Evolutionary conservation across 1,284 basidiomycete species (phyloP), one percentile per base, ranked within the genome.

Genomic region (Heterobasidion occidentale): DNA sequence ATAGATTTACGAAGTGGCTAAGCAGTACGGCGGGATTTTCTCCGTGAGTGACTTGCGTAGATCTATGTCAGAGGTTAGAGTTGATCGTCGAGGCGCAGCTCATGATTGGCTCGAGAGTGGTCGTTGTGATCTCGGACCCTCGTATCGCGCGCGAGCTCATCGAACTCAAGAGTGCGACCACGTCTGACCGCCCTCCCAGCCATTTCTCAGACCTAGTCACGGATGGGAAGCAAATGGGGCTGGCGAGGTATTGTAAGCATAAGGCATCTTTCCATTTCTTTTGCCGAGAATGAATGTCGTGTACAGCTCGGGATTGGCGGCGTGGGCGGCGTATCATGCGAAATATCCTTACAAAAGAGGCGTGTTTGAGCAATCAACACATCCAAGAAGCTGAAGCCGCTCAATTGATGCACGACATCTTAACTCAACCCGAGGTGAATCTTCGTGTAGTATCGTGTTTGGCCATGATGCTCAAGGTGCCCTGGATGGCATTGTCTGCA

Each of bases 391-490:
- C 69, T 1, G 73, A 74, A 60, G 59, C 67, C 11, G 60, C 62
- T 5, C 73, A 74, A 53, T 61, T 73, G 11, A 60, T 72, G 63
- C 63, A 67, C 51, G 70, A 71, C 47, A 36, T 69, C 6, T 52
- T 71, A 46, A 61, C 63, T 9, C 59, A 63, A 33, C 70, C 71
- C 7, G 61, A 70, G 46, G 71, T 71, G 60, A 19, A 61, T 52
- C n/a, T 19, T 6, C 15, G 11, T 27, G 8, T 36, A 27, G n/a
- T 38, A 33, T 11, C 3, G 12, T 17, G 38, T n/a, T 33, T 15
- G 38, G 38, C 38, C 20, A 46, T 27, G n/a, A 12, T 19, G 46
- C n/a, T 14, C 14, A 19, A 1, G 38, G 4, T 42, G 9, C 3
- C 2, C 50, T 14, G 20, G 12, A n/a, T 36, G 51, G 38, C 51